phyloP scores from a whole-genome alignment of 2,329 filamentous ascomycete species.

The Calonectria crousiana region DNA sequence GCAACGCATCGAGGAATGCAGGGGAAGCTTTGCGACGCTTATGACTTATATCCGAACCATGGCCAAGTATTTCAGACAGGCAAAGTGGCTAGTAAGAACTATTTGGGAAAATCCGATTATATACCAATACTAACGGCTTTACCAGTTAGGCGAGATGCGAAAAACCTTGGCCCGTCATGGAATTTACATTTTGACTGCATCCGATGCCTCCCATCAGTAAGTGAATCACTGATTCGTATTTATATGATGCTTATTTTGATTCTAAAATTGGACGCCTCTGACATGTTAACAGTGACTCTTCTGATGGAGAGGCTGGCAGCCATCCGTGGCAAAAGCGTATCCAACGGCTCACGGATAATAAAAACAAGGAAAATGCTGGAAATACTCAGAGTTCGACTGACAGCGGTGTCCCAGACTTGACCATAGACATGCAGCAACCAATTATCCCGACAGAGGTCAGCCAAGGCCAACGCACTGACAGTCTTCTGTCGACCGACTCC shows the following conservation, averaged over 20 bases:
- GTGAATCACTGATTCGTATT: background rate
- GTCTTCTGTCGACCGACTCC: background rate
- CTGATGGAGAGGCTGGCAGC: background rate
- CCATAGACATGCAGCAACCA: background rate
- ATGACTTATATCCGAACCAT: slow-evolving; percentile 11
- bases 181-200: background rate
- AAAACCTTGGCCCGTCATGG: slow-evolving; percentile 9
- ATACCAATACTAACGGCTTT: background rate
- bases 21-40: slow-evolving; percentile 1
- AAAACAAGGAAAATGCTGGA: background rate
- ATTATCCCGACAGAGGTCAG: background rate
- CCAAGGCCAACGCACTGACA: background rate
- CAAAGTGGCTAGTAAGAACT: slow-evolving; percentile 6
- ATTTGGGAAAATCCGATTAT: background rate
- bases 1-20: slow-evolving; percentile 5
- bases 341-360: background rate
- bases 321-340: slow-evolving; percentile 21
- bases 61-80: slow-evolving; percentile 12
- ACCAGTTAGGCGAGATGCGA: background rate
- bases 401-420: background rate
- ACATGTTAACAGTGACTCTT: background rate
- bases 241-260: too few relatives aligned
- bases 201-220: background rate
- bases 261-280: background rate
- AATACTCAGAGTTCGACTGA: background rate